Evolutionary conservation across 1,284 basidiomycete species (phyloP).

Genomic region (Cryptococcus wingfieldii): DNA sequence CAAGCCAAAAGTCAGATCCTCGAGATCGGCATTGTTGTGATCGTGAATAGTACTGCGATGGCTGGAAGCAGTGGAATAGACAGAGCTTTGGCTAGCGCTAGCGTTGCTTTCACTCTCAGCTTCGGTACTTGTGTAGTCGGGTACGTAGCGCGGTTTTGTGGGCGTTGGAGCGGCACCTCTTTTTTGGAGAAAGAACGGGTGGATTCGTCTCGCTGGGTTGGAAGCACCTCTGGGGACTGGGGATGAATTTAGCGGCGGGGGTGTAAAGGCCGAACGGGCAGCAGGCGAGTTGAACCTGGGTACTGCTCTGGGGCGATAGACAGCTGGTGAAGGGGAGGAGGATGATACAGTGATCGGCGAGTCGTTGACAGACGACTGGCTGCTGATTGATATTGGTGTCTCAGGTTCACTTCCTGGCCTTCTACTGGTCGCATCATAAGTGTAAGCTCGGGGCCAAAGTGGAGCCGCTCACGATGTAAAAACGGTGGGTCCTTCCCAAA

Average conservation of each 20-base stretch:
- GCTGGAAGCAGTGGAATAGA: not conserved
- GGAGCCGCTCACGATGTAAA: too few species aligned
- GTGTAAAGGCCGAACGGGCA: constrained; percentile 24
- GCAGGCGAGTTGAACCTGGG: constrained; percentile 13
- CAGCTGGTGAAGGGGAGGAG: constrained; percentile 8
- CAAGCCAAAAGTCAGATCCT: not conserved
- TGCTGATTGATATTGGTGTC: not conserved
- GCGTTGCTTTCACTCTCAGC: not conserved
- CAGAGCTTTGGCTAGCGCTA: not conserved
- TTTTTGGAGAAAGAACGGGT: constrained; percentile 25
- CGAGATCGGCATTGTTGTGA: not conserved
- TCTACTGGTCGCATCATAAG: too few species aligned
- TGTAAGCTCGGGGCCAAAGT: too few species aligned
- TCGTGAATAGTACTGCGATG: not conserved
- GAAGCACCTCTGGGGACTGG: not conserved
- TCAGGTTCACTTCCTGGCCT: too few species aligned
- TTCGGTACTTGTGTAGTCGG: constrained; percentile 21
- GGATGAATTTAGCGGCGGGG: constrained; percentile 6
- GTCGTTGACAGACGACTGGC: not conserved
- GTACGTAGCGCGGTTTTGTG: constrained; percentile 21
- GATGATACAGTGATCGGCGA: constrained; percentile 24
- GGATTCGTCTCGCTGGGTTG: constrained; percentile 8
- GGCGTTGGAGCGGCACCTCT: constrained; percentile 11
- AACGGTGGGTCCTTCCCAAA: too few species aligned
- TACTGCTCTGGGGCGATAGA: constrained; percentile 20